Evolutionary conservation across 352 stramenopile genomes (phyloP).

Genomic region (Phytophthora aleatoria): DNA sequence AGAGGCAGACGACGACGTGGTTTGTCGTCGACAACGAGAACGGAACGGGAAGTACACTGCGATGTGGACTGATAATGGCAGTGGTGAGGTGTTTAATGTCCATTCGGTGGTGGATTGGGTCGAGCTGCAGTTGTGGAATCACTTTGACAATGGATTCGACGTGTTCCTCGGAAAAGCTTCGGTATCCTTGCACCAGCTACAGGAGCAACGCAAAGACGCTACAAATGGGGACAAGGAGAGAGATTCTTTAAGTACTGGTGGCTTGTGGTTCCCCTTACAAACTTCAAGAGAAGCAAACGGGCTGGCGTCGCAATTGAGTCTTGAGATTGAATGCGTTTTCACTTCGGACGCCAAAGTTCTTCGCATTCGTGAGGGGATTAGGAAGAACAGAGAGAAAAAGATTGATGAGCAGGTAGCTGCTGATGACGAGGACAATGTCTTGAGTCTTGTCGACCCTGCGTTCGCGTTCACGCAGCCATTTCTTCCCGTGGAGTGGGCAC

Average conservation of each 20-base stretch:
- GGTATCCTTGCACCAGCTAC: conserved; percentile 42
- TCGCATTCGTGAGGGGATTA: conserved; percentile 27
- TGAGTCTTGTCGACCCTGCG: conserved; percentile 45
- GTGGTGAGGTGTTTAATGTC: conserved; percentile 29
- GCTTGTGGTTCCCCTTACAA: conserved; percentile 51
- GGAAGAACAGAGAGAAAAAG: background rate
- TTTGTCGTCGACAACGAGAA: conserved; percentile 29
- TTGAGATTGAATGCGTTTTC: conserved; percentile 48
- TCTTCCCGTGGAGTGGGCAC: conserved; percentile 59
- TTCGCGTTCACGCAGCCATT: conserved; percentile 64
- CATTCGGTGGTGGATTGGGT: conserved; percentile 45
- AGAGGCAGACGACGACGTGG: conserved; percentile 12
- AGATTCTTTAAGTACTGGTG: conserved; percentile 15
- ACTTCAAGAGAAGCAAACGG: conserved; percentile 15
- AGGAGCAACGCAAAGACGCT: conserved; percentile 10
- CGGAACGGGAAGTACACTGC: conserved; percentile 48
- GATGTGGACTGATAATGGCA: conserved; percentile 23
- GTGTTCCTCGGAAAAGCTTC: conserved; percentile 55
- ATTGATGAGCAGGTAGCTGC: background rate
- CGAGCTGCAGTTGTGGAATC: conserved; percentile 73
- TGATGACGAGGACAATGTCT: conserved; percentile 1
- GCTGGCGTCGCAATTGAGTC: conserved; percentile 30
- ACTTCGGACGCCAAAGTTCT: conserved; percentile 31
- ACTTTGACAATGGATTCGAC: conserved; percentile 55
- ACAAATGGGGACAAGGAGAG: background rate